Conservation (phyloP, 2,329 filamentous ascomycete genomes). For the Penicillium sp. region DNA sequence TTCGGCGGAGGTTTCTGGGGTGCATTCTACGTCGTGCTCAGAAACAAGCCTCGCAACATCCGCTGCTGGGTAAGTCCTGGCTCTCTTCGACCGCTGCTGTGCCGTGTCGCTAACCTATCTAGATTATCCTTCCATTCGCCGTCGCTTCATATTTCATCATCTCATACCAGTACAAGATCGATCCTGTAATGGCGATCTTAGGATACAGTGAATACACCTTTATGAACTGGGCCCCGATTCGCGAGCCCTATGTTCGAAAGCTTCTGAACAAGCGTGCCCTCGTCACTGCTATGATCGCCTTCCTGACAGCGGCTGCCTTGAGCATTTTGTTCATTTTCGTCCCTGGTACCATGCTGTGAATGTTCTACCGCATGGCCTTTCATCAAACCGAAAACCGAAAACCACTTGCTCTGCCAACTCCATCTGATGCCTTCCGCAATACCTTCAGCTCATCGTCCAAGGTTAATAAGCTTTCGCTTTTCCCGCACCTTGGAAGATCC, state of each 20-base stretch:
- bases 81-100: slow-evolving; percentile 7
- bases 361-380: neutral
- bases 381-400: neutral
- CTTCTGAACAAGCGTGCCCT: slow-evolving; percentile 80
- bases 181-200: slow-evolving; percentile 84
- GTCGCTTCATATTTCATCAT: slow-evolving; percentile 84
- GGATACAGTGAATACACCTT: slow-evolving; percentile 96
- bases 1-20: slow-evolving; percentile 95
- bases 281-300: slow-evolving; percentile 75
- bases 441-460: slow-evolving; percentile 9
- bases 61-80: slow-evolving; percentile 75
- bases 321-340: slow-evolving; percentile 93
- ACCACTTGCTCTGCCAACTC: neutral
- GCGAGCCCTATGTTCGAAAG: slow-evolving; percentile 86
- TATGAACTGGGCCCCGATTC: slow-evolving; percentile 83
- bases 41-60: slow-evolving; percentile 71
- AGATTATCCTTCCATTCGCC: slow-evolving; percentile 86
- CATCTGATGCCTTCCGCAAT: neutral
- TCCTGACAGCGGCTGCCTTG: slow-evolving; percentile 76
- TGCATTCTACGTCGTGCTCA: slow-evolving; percentile 88
- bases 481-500: slow-evolving; percentile 13
- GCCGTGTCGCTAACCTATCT: slow-evolving; percentile 19
- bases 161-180: slow-evolving; percentile 93
- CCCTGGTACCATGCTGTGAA: slow-evolving; percentile 65
- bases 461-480: slow-evolving; percentile 16